Evolutionary conservation across 768 basidiomycete species (phyloP).

Genomic region (Tulasnella sp.): DNA sequence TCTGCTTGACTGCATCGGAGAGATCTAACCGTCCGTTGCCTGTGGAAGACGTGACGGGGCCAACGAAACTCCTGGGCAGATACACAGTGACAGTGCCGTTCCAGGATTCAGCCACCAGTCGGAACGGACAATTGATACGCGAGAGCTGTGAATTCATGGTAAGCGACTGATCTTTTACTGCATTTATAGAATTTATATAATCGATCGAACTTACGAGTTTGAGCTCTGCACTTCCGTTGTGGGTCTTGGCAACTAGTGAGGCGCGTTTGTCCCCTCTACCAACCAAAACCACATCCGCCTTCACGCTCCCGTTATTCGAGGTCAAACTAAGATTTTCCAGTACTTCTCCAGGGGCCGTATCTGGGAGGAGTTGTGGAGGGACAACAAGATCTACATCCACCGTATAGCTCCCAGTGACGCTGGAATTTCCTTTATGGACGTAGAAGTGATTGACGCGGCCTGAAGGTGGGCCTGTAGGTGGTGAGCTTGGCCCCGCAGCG

Average conservation of each 20-base stretch:
- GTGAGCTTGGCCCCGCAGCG: background rate
- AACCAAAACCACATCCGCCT: background rate
- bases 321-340: background rate
- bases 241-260: background rate
- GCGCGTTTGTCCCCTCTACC: background rate
- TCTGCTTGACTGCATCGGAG: background rate
- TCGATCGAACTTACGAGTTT: background rate
- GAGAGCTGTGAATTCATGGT: too few species aligned
- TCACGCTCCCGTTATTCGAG: background rate
- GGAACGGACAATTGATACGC: background rate
- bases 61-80: background rate
- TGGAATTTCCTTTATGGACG: background rate
- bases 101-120: background rate
- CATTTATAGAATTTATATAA: too few species aligned
- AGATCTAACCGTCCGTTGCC: background rate
- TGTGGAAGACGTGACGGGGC: background rate
- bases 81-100: background rate
- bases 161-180: too few species aligned
- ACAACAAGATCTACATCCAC: background rate
- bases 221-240: background rate
- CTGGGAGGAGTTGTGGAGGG: background rate
- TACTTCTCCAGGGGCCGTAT: background rate
- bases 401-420: background rate
- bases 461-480: background rate
- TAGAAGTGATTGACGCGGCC: background rate